These are phyloP conservation scores for Syzygium aromaticum DNA, from an alignment of 345 rosid species.

Conservation along the genomic window DNA sequence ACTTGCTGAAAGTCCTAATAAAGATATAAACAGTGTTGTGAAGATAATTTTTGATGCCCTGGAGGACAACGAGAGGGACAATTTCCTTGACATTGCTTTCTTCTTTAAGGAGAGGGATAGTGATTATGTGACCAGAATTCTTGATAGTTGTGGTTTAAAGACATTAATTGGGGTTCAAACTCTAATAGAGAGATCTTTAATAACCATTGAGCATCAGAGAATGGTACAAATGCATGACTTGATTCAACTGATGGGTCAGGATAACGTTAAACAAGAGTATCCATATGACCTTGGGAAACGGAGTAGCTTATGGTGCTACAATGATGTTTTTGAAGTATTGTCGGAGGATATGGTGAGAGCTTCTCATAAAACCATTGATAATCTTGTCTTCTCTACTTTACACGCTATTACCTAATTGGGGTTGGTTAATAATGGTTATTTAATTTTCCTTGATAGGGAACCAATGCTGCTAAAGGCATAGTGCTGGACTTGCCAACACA, in stretches of 20 bases:
- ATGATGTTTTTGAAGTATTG: slow-evolving; percentile 6
- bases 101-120: slow-evolving; percentile 1
- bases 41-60: slow-evolving; percentile 5
- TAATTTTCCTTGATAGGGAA: slow-evolving; percentile 8
- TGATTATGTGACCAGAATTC: not conserved
- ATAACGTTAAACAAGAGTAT: slow-evolving; percentile 9
- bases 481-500: not conserved
- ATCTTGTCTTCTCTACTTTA: not conserved
- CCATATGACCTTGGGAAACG: slow-evolving; percentile 10
- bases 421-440: not conserved
- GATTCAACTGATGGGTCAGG: slow-evolving; percentile 14
- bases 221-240: slow-evolving; percentile 16
- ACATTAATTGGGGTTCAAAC: not conserved
- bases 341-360: slow-evolving; percentile 1
- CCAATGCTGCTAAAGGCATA: slow-evolving; percentile 2
- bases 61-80: not conserved
- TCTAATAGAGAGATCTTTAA: slow-evolving; percentile 2
- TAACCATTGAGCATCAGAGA: not conserved
- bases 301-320: slow-evolving; percentile 11
- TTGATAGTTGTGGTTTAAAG: not conserved
- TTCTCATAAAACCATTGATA: not conserved
- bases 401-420: not conserved
- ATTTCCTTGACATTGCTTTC: slow-evolving; percentile 15
- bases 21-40: not conserved
- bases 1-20: not conserved